Conservation (phyloP, 2,329 filamentous ascomycete species). For the Colletotrichum sp. region DNA sequence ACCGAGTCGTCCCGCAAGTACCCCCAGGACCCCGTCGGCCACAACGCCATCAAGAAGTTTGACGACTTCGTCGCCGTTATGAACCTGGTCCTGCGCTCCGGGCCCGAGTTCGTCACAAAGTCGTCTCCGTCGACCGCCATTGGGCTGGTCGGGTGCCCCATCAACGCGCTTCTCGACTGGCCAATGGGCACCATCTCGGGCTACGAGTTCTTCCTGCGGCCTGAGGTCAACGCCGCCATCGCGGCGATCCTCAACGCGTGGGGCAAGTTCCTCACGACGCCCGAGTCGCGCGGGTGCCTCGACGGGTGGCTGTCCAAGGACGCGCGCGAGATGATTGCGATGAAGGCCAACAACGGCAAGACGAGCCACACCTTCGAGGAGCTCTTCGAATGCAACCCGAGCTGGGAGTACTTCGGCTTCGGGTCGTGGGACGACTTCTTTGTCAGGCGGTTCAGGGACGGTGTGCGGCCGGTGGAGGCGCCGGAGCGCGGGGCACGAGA, state of each 20-base stretch:
- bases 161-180: slow-evolving; percentile 63
- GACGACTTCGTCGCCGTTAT: background rate
- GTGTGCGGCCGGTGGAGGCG: slow-evolving; percentile 61
- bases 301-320: slow-evolving; percentile 24
- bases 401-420: slow-evolving; percentile 60
- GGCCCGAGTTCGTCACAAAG: background rate
- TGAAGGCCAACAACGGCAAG: slow-evolving; percentile 45
- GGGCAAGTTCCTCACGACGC: slow-evolving; percentile 29
- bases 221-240: slow-evolving; percentile 55
- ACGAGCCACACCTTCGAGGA: slow-evolving; percentile 58
- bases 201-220: slow-evolving; percentile 57
- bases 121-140: background rate
- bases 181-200: slow-evolving; percentile 62
- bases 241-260: slow-evolving; percentile 56
- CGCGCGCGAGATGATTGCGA: slow-evolving; percentile 18
- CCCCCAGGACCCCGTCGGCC: background rate
- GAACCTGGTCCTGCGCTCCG: background rate
- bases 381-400: slow-evolving; percentile 65
- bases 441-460: slow-evolving; percentile 59
- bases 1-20: background rate
- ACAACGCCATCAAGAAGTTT: background rate
- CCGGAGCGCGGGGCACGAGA: slow-evolving; percentile 50
- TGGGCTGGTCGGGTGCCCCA: slow-evolving; percentile 58
- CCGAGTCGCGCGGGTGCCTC: slow-evolving; percentile 22
- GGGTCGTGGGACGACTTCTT: slow-evolving; percentile 76